Evolutionary conservation across 2,329 filamentous ascomycete species (phyloP), one percentile per base, ranked within the genome.

Genomic region (Neofusicoccum umdonicola): DNA sequence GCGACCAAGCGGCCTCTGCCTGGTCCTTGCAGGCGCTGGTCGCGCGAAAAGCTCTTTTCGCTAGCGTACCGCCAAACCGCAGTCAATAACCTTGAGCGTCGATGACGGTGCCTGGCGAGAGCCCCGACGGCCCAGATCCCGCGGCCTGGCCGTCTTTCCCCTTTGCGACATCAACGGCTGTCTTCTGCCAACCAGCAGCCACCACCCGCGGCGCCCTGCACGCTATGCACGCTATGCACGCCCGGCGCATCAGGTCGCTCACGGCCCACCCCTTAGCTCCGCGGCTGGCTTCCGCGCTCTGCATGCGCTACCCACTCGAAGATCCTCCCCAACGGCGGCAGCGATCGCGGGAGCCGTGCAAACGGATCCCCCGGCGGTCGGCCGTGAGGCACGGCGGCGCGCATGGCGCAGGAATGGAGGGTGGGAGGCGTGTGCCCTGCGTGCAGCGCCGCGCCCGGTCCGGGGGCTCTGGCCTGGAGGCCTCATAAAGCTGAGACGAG

Each of bases 301-400:
- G 27, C 56, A 35, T 8, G 56, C 56, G 34, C 22, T 47, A 22
- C 42, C 56, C 41, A 60, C 56, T 34, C 42, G 56, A 47, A 34
- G 56, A 60, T 60, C 56, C 56, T 34, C 56, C 39, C 56, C 56
- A 60, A 47, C 56, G 56, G 56, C 42, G 19, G 27, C 56, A 60
- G 56, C 56, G 56, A 60, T 60, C 56, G 56, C 42, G 42, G 22
- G 42, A 60, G 56, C 56, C 41, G 56, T 60, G 56, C 56, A 47
- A 60, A 60, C 42, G 22, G 39, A 37, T 60, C 56, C 7, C 5
- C 41, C n/a, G 56, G 9, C 27, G 22, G 22, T 8, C 34, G 50
- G 50, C 50, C 35, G 50, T 11, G n/a, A 22, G 11, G 50, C 9
- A n/a, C 11, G 54, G 19, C 22, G 37, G 54, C 39, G 50, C n/a